Evolutionary conservation across 23 red algal species (phyloP).

Genomic region (Agarophyton chilense): DNA sequence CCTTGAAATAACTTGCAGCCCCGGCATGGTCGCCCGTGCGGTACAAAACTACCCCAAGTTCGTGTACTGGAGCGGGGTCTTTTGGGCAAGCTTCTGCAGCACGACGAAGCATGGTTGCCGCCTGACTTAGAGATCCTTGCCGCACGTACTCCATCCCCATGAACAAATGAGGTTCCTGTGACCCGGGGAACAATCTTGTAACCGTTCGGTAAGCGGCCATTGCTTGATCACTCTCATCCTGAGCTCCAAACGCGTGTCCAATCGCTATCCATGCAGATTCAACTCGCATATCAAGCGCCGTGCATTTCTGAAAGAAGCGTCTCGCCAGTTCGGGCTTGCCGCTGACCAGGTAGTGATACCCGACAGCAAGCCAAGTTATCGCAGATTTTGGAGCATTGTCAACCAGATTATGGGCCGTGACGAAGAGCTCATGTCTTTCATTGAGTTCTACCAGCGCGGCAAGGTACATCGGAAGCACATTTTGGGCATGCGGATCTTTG

Average conservation of each 20-base stretch:
- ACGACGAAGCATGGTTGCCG: slow-evolving; percentile 57
- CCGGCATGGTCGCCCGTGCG: slow-evolving; percentile 68
- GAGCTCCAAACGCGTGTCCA: slow-evolving; percentile 87
- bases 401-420: slow-evolving; percentile 80
- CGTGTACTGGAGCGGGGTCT: slow-evolving; percentile 63
- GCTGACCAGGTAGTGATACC: slow-evolving; percentile 79
- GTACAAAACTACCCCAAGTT: slow-evolving; percentile 80
- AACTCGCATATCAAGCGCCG: slow-evolving; percentile 65
- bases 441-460: slow-evolving; percentile 67
- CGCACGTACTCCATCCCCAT: slow-evolving; percentile 92
- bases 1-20: slow-evolving; percentile 73
- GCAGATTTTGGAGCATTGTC: slow-evolving; percentile 57
- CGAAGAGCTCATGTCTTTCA: slow-evolving; percentile 69
- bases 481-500: slow-evolving; percentile 38
- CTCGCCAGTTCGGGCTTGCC: slow-evolving; percentile 72
- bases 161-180: slow-evolving; percentile 63
- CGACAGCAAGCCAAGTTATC: slow-evolving; percentile 83
- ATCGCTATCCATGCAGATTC: slow-evolving; percentile 84
- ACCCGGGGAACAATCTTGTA: slow-evolving; percentile 67
- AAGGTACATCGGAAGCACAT: slow-evolving; percentile 47
- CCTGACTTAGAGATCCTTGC: slow-evolving; percentile 64
- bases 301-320: slow-evolving; percentile 89
- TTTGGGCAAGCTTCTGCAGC: slow-evolving; percentile 58
- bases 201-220: slow-evolving; percentile 94
- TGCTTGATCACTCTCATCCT: slow-evolving; percentile 94